Base-by-base conservation (phyloP, 1,284 basidiomycete genomes). In the Filobasidium uniguttulatum region DNA sequence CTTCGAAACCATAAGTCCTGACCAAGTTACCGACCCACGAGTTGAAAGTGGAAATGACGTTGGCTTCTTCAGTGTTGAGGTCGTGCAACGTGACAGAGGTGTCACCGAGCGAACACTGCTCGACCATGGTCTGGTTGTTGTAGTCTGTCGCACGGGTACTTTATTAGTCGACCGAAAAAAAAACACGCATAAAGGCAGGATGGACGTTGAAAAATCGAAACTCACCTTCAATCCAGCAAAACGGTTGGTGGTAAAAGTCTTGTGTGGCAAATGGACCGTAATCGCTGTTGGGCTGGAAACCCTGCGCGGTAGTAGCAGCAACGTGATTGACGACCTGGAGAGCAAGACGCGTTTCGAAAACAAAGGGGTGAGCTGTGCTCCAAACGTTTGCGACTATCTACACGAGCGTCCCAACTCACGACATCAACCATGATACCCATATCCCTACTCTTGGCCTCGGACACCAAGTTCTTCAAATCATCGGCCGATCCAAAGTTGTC, bases 381-480 rank as follows among this genome's bases (percentile, higher is more conserved):
- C 8, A 28, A 20, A 5, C n/a, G 3, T 5, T 14, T 8, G 2
- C 15, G 22, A 5, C 7, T 6, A 12, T 43, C 29, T 7, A 10
- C 23, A 8, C 40, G 34, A 40, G 30, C 12, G 10, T 28, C 29
- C 9, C 31, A n/a, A 56, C 65, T 50, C 43, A 69, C 68, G 25
- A 73, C 68, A 52, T 73, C 72, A 1, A 75, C 69, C 72, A 75
- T 74, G 40, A 75, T 59, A 52, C 69, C 72, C 72, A 75, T 75
- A 29, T 65, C 69, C 20, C 70, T 57, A 8, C 56, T 53, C 46
- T 75, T 73, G 15, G 74, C 55, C 6, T 71, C 72, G 8, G 57
- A 52, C 1, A 68, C 65, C 4, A 75, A 64, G 35, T 64, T 66
- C 31, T 63, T 60, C 45, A 75, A 61, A 51, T 73, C 72, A 44